Evolutionary conservation across 2,329 filamentous ascomycete genomes (phyloP), one percentile per base, ranked within the genome.

Genomic region (Tolypocladium paradoxum): DNA sequence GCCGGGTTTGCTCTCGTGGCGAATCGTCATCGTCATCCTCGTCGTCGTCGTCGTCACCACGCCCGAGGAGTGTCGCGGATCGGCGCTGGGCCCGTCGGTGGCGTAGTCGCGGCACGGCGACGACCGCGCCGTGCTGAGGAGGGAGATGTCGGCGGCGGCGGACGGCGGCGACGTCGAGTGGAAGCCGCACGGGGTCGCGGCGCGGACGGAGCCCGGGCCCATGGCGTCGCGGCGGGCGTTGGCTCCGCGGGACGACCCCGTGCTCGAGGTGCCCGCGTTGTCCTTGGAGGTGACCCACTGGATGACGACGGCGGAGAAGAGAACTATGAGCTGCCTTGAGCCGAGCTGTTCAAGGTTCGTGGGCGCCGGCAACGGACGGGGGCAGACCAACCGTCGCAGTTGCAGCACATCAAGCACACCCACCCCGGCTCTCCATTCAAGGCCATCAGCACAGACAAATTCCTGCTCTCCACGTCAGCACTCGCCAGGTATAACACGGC

Each of bases 371-470:
- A 2, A 2, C 11, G 22, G 8, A 43, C 29, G 47, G 18, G 20
- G 31, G 20, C 54, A 33, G 29, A 67, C 51, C n/a, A 24, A 53
- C 81, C 76, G 61, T 85, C 82, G 56, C 75, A 73, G 60, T 84
- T 85, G 61, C 82, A 86, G 60, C 79, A 81, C 70, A 83, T 81
- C 4, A 85, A 72, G 58, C 81, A 85, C 3, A 85, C 74, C 81
- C 82, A 85, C 3, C 77, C 82, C 2, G 78, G 81, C 61, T 85
- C 82, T 14, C 82, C 82, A 27, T 79, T 66, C 2, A 85, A 72
- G 1, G 72, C 73, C 71, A 82, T 77, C 1, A 85, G 66, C 0
- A 84, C 73, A 3, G 76, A 75, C 3, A 85, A 65, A 61, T 85
- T 85, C 4, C 79, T 82, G 52, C 1, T 18, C 12, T 11, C n/a